Evolutionary conservation across 257 asterid species (phyloP).

Genomic region (Avicennia marina): DNA sequence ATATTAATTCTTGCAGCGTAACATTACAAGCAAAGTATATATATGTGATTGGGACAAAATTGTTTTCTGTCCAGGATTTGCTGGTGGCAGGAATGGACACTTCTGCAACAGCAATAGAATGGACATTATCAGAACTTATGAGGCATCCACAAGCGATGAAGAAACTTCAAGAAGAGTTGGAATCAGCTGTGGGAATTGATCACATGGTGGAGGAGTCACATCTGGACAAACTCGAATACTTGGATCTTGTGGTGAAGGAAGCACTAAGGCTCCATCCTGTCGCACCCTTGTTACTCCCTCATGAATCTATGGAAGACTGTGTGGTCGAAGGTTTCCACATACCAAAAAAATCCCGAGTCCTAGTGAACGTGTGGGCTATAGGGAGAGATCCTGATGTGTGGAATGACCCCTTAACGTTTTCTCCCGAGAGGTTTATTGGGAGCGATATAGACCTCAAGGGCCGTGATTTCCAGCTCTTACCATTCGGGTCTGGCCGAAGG

Average conservation of each 20-base stretch:
- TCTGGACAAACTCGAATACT: constrained; percentile 23
- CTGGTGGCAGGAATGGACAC: constrained; percentile 30
- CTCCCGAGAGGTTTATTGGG: constrained; percentile 28
- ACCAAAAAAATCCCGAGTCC: constrained; percentile 20
- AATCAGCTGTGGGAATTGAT: constrained; percentile 15
- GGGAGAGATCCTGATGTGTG: constrained; percentile 32
- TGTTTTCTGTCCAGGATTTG: constrained; percentile 27
- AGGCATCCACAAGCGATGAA: constrained; percentile 26
- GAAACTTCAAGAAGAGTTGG: constrained; percentile 30
- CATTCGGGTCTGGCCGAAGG: constrained; percentile 32
- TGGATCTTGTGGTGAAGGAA: constrained; percentile 29
- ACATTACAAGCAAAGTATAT: too few relatives aligned
- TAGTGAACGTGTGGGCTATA: constrained; percentile 32
- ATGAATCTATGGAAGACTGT: constrained; percentile 31
- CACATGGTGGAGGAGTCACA: constrained; percentile 24
- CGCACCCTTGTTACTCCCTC: constrained; percentile 30
- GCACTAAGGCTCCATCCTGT: constrained; percentile 30
- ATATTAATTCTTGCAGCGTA: too few relatives aligned
- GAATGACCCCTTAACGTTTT: constrained; percentile 21
- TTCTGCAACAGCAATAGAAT: constrained; percentile 20
- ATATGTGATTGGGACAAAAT: too few relatives aligned
- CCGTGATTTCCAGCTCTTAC: constrained; percentile 17
- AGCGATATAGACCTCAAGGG: constrained; percentile 19
- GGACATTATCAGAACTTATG: constrained; percentile 31
- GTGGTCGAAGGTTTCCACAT: constrained; percentile 20